Percentiles rank a stretch among this genome's conserved stretches.
Conservation (phyloP, 192 early-diverging fungal genomes). For the Diversispora epigaea region DNA sequence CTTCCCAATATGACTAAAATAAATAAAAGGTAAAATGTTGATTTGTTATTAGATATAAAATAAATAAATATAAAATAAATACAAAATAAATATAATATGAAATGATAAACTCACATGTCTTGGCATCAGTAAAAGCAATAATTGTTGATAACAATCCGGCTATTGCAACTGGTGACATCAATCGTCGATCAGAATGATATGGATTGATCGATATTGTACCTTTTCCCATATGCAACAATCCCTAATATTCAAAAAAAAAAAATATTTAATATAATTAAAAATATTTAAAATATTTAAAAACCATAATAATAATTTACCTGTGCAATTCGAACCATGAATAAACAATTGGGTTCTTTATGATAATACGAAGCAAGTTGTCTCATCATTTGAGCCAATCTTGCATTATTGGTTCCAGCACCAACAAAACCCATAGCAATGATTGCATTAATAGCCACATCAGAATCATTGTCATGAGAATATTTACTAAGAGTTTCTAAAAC, state of each 20-base stretch:
- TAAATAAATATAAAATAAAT: too few relatives aligned
- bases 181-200: slow-evolving; percentile 86
- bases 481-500: slow-evolving; percentile 96
- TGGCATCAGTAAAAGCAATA: slow-evolving; percentile 87
- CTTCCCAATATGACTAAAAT: slow-evolving; percentile 77
- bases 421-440: slow-evolving; percentile 99
- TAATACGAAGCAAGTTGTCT: slow-evolving; percentile 96
- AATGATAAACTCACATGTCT: slow-evolving; percentile 62
- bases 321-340: slow-evolving; percentile 84
- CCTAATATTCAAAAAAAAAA: slow-evolving; percentile 40
- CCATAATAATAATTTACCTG: slow-evolving; percentile 49
- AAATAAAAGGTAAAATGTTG: slow-evolving; percentile 5
- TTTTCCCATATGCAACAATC: slow-evolving; percentile 95
- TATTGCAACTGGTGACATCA: slow-evolving; percentile 88
- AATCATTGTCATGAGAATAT: slow-evolving; percentile 98
- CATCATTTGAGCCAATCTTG: slow-evolving; percentile 95
- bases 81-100: too few relatives aligned
- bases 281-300: neutral
- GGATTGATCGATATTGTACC: slow-evolving; percentile 97
- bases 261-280: neutral
- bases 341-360: slow-evolving; percentile 86
- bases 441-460: slow-evolving; percentile 90
- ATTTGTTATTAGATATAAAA: neutral
- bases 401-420: slow-evolving; percentile 99
- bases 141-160: slow-evolving; percentile 86